These are phyloP conservation scores for Amesomyces nigricolor DNA, from an alignment of 2,329 filamentous ascomycete genomes.

Conservation along the genomic window DNA sequence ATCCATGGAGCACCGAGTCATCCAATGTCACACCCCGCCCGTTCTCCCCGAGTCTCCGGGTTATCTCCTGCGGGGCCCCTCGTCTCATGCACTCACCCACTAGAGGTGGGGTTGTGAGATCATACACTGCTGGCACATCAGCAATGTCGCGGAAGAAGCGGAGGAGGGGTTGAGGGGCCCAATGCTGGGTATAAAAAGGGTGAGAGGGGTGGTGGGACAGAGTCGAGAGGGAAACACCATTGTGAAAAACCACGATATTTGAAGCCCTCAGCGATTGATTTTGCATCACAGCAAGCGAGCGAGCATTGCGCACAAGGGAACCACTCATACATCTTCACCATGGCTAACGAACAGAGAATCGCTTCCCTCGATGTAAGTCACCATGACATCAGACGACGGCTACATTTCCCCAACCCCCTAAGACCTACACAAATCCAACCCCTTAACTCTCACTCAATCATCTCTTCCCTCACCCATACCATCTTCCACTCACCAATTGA, in stretches of 20 bases:
- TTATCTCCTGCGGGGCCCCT: slow-evolving; percentile 25
- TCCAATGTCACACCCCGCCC: slow-evolving; percentile 6
- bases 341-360: slow-evolving; percentile 26
- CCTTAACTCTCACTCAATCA: not conserved
- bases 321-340: slow-evolving; percentile 13
- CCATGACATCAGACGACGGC: not conserved
- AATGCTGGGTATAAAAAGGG: not conserved
- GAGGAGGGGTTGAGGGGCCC: slow-evolving; percentile 4
- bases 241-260: not conserved
- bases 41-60: slow-evolving; percentile 27
- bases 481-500: not conserved
- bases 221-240: not conserved
- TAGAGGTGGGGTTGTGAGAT: slow-evolving; percentile 15
- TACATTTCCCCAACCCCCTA: too few relatives aligned
- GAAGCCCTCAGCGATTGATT: not conserved
- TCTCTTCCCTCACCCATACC: not conserved
- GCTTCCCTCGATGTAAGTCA: slow-evolving; percentile 37
- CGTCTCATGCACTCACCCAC: not conserved
- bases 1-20: not conserved
- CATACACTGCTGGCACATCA: slow-evolving; percentile 1
- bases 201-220: not conserved
- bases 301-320: too few relatives aligned
- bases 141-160: not conserved
- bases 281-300: too few relatives aligned
- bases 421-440: not conserved